phyloP scores from a whole-genome alignment of 768 basidiomycete species.

The Xerocomellus intermedius region DNA sequence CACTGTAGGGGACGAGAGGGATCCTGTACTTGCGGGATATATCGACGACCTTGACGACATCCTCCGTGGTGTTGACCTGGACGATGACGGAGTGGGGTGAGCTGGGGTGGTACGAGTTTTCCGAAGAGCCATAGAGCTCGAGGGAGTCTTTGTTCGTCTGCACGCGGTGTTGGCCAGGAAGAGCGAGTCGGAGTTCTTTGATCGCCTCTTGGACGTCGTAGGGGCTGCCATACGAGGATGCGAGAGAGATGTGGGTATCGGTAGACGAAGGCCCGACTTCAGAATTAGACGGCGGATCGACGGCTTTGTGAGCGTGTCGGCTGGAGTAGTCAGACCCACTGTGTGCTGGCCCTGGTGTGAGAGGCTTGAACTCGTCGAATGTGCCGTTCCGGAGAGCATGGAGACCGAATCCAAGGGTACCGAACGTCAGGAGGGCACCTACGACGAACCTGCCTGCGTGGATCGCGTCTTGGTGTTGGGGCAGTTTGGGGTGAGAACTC shows the following conservation, averaged over 20 bases:
- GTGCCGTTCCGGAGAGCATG: conserved; percentile 12
- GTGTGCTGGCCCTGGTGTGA: neutral
- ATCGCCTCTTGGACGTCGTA: conserved; percentile 52
- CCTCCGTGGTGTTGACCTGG: conserved; percentile 65
- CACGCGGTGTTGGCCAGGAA: conserved; percentile 49
- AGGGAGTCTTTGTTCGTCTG: conserved; percentile 52
- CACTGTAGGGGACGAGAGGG: conserved; percentile 79
- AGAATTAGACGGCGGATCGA: neutral
- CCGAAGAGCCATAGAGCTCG: conserved; percentile 60
- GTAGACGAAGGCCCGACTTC: neutral
- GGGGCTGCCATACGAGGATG: conserved; percentile 43
- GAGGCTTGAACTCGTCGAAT: conserved; percentile 5
- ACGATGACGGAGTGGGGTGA: conserved; percentile 59
- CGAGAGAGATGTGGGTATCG: conserved; percentile 1
- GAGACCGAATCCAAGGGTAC: conserved; percentile 18
- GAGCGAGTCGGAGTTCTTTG: conserved; percentile 43
- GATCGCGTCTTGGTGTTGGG: conserved; percentile 3
- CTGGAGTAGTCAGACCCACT: neutral
- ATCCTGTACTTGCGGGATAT: conserved; percentile 71
- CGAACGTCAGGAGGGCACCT: conserved; percentile 21
- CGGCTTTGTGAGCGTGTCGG: neutral
- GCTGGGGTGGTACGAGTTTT: conserved; percentile 64
- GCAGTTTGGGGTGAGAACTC: neutral
- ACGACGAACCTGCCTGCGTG: conserved; percentile 12
- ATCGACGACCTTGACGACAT: conserved; percentile 79